Evolutionary conservation across 805 yeast genomes (phyloP), one percentile per base, ranked within the genome.

Genomic region (Pichia rugopelliculosa): DNA sequence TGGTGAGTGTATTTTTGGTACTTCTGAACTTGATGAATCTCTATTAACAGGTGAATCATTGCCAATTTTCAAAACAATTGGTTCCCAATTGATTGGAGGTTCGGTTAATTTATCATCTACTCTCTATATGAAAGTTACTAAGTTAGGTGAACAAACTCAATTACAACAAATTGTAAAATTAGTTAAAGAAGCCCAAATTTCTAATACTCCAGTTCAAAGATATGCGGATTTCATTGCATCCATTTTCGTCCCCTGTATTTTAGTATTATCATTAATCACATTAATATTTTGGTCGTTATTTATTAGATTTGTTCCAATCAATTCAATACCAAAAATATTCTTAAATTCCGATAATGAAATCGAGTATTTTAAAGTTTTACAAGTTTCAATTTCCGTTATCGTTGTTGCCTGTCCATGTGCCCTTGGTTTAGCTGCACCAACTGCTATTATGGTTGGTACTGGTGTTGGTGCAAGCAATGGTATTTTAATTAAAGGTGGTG

Each of bases 341-440:
- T 22, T 56, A 13, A 57, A 60, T 34, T 34, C 50, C 15, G 52
- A 52, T 20, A 49, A 59, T 9, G 41, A 56, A 6, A 47, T 64
- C 17, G 45, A 46, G 39, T 50, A 57, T 36, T 60, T 64, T 6
- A 58, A 49, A 30, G 54, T 67, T 59, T 65, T 95, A 48, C 81
- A 85, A 57, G 74, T 90, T 41, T 83, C 95, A 6, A 91, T 93
- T 24, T 82, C 95, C 7, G 99, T 93, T 6, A 78, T 95, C 53
- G 96, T 93, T 11, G 97, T 93, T 43, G 99, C 99, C 1, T 93
- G 99, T 66, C 99, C 99, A 0, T 93, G 99, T 74, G 98, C 99
- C 0, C 68, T 93, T 22, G 99, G 99, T 3, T 72, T 93, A 44
- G 97, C 97, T 4, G 96, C 98, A 0, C 99, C 99, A 1, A 95